Evolutionary conservation across 148 eudicot genomes (phyloP), one percentile per base, ranked within the genome.

Genomic region (Bassia scoparia): DNA sequence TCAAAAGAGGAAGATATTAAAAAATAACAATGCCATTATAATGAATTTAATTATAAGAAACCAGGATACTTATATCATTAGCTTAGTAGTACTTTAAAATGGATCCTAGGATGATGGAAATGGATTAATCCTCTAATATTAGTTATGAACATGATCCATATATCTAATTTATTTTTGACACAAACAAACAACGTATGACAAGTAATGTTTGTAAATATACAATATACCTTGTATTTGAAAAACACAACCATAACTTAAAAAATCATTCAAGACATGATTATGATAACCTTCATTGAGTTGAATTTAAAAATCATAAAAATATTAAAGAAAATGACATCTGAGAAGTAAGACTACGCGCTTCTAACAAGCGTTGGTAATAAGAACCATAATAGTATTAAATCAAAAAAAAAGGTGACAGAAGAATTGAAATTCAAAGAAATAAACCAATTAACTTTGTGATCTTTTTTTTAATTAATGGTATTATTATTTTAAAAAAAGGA

Each of bases 341-440:
- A n/a, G 46, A 41, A 58, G 75, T 27, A 24, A 27, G 29, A 24
- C 18, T 18, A 74, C 61, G 77, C 77, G 65, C 77, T 16, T 60
- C 68, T 43, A 24, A 13, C 27, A 66, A 26, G 73, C n/a, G n/a
- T n/a, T n/a, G n/a, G n/a, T n/a, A 37, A 33, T 48, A 67, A 44
- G 69, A 67, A 37, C 55, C 26, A 34, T 14, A 59, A 67, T 44
- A n/a, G n/a, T 15, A 29, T 41, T 56, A 7, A 38, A 68, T 53
- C 16, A 63, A 2, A 34, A 37, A 61, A 63, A 41, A 69, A 60
- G 18, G 52, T 44, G 43, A 38, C 44, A 68, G 60, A 59, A 10
- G 60, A 72, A 53, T 67, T 8, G n/a, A 29, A 59, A 67, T 60
- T 59, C n/a, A 73, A 46, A 10, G n/a, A 33, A 70, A 8, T 8